phyloP scores from a whole-genome alignment of 139 green algal genomes.

The Chlamydomonas sp. region DNA sequence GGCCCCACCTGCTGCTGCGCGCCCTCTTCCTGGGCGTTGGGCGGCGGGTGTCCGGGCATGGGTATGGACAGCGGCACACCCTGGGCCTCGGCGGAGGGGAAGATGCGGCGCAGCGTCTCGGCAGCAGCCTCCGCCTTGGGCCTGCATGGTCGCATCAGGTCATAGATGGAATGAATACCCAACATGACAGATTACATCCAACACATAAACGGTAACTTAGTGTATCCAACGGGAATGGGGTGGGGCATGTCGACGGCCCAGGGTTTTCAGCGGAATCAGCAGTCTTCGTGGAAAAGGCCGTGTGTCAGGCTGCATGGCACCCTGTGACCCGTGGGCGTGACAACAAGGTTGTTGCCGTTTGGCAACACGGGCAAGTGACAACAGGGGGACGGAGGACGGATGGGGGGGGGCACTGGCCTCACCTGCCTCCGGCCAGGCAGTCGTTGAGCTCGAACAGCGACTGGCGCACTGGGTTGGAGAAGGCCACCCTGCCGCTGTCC shows the following conservation, averaged over 20 bases:
- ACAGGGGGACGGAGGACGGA: too few species aligned
- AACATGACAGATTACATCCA: too few species aligned
- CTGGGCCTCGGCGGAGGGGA: constrained; percentile 64
- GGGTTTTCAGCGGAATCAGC: too few species aligned
- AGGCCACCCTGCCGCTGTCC: constrained; percentile 85
- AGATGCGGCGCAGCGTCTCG: constrained; percentile 75
- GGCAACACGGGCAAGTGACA: too few species aligned
- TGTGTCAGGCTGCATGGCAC: too few species aligned
- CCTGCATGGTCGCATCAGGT: not conserved
- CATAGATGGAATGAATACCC: too few species aligned
- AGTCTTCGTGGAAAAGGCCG: too few species aligned
- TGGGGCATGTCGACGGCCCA: not conserved
- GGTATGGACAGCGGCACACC: constrained; percentile 79
- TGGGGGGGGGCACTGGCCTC: not conserved
- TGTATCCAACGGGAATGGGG: not conserved
- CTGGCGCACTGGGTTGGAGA: constrained; percentile 93
- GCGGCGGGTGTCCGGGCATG: constrained; percentile 91
- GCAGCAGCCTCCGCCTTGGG: constrained; percentile 92
- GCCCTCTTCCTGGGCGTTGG: constrained; percentile 19
- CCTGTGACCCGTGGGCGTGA: too few species aligned
- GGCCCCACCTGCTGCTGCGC: constrained; percentile 42
- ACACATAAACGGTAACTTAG: not conserved
- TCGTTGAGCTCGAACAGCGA: constrained; percentile 92
- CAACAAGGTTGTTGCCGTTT: too few species aligned
- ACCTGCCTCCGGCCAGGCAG: constrained; percentile 86